Evolutionary conservation across 2,329 filamentous ascomycete species (phyloP).

Genomic region (Fusarium pseudograminearum): DNA sequence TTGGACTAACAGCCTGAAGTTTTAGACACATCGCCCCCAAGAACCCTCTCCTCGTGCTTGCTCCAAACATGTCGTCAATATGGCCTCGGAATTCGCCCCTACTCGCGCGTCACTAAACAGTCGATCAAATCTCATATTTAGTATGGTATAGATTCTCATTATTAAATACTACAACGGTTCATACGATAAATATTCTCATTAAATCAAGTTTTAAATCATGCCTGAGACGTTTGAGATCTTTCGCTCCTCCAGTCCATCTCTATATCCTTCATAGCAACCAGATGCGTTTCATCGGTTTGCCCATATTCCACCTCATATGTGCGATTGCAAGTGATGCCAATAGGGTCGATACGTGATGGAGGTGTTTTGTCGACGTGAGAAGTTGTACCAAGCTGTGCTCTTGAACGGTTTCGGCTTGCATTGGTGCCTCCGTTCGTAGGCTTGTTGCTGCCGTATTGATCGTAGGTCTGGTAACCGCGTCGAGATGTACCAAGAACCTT

Average conservation of each 20-base stretch:
- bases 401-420: conserved; percentile 14
- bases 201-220: neutral
- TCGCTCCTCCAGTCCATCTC: conserved; percentile 38
- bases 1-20: too few species aligned
- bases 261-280: conserved; percentile 49
- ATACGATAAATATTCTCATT: neutral
- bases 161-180: neutral
- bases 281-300: conserved; percentile 49
- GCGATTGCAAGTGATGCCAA: conserved; percentile 51
- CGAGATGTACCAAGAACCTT: conserved; percentile 49
- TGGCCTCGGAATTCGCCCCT: too few species aligned
- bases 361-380: conserved; percentile 39
- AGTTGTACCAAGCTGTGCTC: conserved; percentile 33
- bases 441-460: conserved; percentile 20
- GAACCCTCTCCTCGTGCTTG: too few species aligned
- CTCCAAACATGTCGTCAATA: too few species aligned
- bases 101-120: too few species aligned
- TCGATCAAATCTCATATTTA: neutral
- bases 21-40: too few species aligned
- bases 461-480: conserved; percentile 47
- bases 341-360: conserved; percentile 24
- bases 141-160: neutral
- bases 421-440: conserved; percentile 18
- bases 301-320: conserved; percentile 54
- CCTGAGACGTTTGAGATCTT: conserved; percentile 3